Percentiles rank a stretch among this genome's conserved stretches.
phyloP scores from a whole-genome alignment of 768 basidiomycete species.

The Podaxis sp. region DNA sequence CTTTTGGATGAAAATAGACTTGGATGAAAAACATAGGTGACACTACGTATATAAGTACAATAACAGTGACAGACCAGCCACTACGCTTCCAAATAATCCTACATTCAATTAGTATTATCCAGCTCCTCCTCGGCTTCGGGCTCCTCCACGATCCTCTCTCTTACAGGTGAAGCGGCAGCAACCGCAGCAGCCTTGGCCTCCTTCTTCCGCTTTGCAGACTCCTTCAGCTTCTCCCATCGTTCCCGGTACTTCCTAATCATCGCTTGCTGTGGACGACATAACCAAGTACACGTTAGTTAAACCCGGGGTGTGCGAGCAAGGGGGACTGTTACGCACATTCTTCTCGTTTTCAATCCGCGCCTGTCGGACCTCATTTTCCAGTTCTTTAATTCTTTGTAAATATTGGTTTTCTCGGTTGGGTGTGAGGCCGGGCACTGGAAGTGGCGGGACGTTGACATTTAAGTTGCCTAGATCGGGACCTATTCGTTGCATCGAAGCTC shows the following conservation, averaged over 20 bases:
- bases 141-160: constrained; percentile 73
- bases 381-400: constrained; percentile 64
- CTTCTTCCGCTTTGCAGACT: constrained; percentile 82
- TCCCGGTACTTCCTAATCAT: constrained; percentile 73
- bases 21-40: constrained; percentile 3
- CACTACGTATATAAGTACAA: constrained; percentile 6
- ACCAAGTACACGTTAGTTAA: neutral
- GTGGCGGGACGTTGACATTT: constrained; percentile 53
- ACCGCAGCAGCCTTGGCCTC: constrained; percentile 60
- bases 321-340: constrained; percentile 46
- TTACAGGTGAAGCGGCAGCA: constrained; percentile 38
- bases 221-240: constrained; percentile 87
- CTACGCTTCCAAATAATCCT: neutral
- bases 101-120: constrained; percentile 25
- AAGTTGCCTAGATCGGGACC: constrained; percentile 52
- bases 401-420: constrained; percentile 53
- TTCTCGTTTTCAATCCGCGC: constrained; percentile 75
- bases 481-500: constrained; percentile 55
- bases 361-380: constrained; percentile 71
- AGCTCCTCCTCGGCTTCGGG: constrained; percentile 51
- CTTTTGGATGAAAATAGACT: neutral
- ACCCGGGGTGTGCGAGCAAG: neutral
- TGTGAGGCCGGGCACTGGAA: constrained; percentile 45
- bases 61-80: neutral
- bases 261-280: constrained; percentile 3